phyloP scores from a whole-genome alignment of 2,329 filamentous ascomycete genomes.

The Aspergillus ibericus region DNA sequence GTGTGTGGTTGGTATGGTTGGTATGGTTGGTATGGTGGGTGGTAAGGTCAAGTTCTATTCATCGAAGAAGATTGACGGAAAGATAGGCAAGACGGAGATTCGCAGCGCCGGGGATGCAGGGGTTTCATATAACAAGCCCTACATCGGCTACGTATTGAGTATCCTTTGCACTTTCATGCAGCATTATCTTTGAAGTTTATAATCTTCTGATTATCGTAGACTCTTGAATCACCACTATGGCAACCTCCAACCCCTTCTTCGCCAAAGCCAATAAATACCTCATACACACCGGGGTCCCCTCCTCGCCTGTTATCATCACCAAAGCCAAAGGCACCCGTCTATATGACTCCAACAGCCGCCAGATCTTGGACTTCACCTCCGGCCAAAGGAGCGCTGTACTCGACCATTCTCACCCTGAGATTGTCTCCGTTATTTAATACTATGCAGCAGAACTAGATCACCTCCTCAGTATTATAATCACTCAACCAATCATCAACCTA shows the following conservation, averaged over 20 bases:
- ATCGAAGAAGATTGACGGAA: slow-evolving; percentile 48
- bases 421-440: slow-evolving; percentile 54
- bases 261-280: slow-evolving; percentile 42
- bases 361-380: slow-evolving; percentile 60
- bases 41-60: slow-evolving; percentile 49
- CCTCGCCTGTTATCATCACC: slow-evolving; percentile 45
- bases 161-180: too few species aligned
- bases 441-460: slow-evolving; percentile 58
- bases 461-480: slow-evolving; percentile 60
- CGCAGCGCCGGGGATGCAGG: slow-evolving; percentile 47
- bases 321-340: slow-evolving; percentile 49
- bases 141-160: too few species aligned
- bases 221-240: too few species aligned
- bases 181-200: too few species aligned
- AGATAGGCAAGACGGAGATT: slow-evolving; percentile 56
- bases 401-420: slow-evolving; percentile 59
- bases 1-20: not conserved
- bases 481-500: slow-evolving; percentile 57
- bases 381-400: slow-evolving; percentile 62
- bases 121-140: slow-evolving; percentile 20
- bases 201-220: too few species aligned
- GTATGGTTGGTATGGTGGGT: slow-evolving; percentile 19
- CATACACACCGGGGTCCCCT: slow-evolving; percentile 45
- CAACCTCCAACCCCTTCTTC: slow-evolving; percentile 29
- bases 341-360: slow-evolving; percentile 45